A percentile compares a stretch with the other conserved stretches of the same genome.
These are phyloP conservation scores for Cynara cardunculus DNA, from an alignment of 129 eudicot genomes.

Conservation along the genomic window DNA sequence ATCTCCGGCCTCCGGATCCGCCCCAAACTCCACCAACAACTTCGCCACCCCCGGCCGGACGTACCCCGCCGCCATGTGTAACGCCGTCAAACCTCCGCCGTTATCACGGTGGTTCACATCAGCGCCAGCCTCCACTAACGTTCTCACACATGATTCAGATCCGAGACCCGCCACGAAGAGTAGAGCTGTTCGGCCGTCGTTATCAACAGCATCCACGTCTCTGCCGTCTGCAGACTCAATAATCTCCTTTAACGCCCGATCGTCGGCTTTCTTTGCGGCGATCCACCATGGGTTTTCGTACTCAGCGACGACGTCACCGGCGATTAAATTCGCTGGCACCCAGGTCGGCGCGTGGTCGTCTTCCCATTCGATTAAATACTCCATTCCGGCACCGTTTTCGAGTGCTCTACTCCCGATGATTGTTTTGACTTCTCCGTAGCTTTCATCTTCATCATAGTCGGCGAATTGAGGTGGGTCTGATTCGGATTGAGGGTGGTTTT, in stretches of 20 bases:
- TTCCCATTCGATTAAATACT: constrained; percentile 84
- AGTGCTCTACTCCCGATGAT: constrained; percentile 83
- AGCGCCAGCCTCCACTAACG: constrained; percentile 65
- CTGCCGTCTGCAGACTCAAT: constrained; percentile 49
- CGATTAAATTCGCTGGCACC: constrained; percentile 72
- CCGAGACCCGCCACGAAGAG: constrained; percentile 85
- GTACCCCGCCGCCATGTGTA: constrained; percentile 96
- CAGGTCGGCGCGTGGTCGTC: constrained; percentile 93
- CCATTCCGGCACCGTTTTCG: constrained; percentile 51
- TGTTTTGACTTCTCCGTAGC: constrained; percentile 72
- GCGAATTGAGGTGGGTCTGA: constrained; percentile 37
- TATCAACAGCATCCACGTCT: constrained; percentile 72
- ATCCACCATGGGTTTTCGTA: constrained; percentile 91
- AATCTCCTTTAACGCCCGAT: constrained; percentile 41
- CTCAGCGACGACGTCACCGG: constrained; percentile 80
- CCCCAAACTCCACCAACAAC: constrained; percentile 52
- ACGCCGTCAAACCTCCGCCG: constrained; percentile 71
- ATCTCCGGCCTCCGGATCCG: constrained; percentile 66
- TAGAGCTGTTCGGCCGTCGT: constrained; percentile 80
- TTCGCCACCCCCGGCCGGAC: constrained; percentile 62
- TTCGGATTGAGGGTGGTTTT: constrained; percentile 34
- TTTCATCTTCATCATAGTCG: constrained; percentile 63
- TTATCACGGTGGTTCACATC: constrained; percentile 63
- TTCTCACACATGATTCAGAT: constrained; percentile 61
- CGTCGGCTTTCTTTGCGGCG: constrained; percentile 83